Conservation (phyloP, 192 early-diverging fungal genomes). For the Endogone sp. region DNA sequence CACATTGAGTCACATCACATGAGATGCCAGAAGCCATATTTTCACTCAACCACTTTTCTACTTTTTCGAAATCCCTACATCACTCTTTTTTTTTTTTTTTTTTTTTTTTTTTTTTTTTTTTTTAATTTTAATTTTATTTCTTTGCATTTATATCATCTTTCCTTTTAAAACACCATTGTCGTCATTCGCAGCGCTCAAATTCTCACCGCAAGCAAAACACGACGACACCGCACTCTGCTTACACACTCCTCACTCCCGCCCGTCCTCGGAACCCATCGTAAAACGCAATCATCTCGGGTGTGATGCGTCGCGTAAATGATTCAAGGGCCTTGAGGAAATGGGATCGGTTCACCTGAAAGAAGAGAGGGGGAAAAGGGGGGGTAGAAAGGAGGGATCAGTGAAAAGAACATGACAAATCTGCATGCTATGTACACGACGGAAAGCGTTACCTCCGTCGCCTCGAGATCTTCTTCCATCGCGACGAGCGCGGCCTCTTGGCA, state of each 20-base stretch:
- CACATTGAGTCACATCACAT: no score
- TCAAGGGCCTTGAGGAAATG: constrained; percentile 66
- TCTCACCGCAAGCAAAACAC: no score
- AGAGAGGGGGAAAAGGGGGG: constrained; percentile 15
- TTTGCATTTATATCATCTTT: no score
- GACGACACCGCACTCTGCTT: no score
- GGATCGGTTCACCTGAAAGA: constrained; percentile 43
- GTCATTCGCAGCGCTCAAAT: no score
- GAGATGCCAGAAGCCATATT: no score
- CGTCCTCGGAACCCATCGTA: constrained; percentile 68
- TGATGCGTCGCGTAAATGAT: constrained; percentile 72
- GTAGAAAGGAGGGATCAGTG: neutral
- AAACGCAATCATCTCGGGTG: constrained; percentile 86
- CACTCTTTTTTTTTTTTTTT: no score
- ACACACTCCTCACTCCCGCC: constrained; percentile 49
- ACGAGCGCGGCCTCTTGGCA: constrained; percentile 92
- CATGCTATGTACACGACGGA: neutral
- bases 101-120: no score
- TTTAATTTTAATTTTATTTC: no score
- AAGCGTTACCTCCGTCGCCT: constrained; percentile 30
- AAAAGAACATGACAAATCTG: neutral
- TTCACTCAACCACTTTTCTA: no score
- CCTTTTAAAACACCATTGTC: no score
- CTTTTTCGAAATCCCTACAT: no score
- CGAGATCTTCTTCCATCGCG: constrained; percentile 84